Evolutionary conservation across 2,329 filamentous ascomycete genomes (phyloP).

Genomic region (Tympanopsis confertula): DNA sequence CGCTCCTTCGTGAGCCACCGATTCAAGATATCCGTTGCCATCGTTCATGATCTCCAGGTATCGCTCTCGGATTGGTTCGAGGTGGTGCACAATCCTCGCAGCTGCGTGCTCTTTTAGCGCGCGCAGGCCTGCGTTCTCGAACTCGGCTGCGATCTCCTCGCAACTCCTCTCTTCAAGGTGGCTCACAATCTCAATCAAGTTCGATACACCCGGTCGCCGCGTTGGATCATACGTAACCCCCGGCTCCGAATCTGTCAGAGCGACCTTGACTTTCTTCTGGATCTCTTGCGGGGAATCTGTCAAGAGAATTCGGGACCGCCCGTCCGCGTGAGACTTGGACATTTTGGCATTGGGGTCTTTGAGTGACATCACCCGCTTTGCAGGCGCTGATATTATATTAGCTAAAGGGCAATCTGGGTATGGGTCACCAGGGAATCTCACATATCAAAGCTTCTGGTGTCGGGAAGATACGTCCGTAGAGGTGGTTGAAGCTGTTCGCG

Average conservation of each 20-base stretch:
- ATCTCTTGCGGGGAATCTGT: conserved; percentile 60
- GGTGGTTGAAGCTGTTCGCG: conserved; percentile 54
- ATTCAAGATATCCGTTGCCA: conserved; percentile 39
- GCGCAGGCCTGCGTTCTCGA: conserved; percentile 31
- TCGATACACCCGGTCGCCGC: conserved; percentile 70
- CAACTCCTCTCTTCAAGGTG: conserved; percentile 41
- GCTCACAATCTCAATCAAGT: conserved; percentile 71
- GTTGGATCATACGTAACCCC: conserved; percentile 62
- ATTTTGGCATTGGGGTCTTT: conserved; percentile 71
- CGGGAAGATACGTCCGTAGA: conserved; percentile 38
- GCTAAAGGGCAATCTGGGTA: too few relatives aligned
- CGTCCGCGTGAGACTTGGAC: conserved; percentile 75
- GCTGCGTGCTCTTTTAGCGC: conserved; percentile 55
- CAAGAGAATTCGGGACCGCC: conserved; percentile 69
- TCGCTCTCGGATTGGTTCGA: conserved; percentile 41
- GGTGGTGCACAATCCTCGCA: conserved; percentile 37
- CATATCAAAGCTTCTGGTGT: conserved; percentile 47
- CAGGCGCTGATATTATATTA: conserved; percentile 41
- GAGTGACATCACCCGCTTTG: conserved; percentile 83
- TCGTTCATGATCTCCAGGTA: conserved; percentile 40
- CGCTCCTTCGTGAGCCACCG: conserved; percentile 46
- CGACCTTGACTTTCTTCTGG: conserved; percentile 54
- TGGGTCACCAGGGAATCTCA: conserved; percentile 15
- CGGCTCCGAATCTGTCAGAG: conserved; percentile 63
- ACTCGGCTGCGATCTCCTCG: conserved; percentile 17